These are phyloP conservation scores for Colletotrichum kahawae DNA, from an alignment of 2,329 filamentous ascomycete species.

Conservation along the genomic window DNA sequence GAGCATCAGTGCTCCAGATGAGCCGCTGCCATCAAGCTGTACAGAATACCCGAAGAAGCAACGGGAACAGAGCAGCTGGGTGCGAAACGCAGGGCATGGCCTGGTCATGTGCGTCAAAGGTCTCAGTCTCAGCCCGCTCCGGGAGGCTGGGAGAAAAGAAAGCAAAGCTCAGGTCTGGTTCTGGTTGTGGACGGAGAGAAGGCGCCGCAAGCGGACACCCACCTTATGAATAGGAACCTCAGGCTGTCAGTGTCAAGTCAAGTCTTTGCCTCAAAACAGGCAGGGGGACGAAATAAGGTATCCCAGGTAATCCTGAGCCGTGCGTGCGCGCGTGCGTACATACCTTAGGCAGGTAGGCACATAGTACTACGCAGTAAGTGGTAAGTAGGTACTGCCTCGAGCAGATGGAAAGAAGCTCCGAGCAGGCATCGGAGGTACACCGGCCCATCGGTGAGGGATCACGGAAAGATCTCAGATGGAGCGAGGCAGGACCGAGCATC, in stretches of 20 bases:
- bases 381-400: not conserved
- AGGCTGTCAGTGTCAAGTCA: not conserved
- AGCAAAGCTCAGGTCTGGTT: not conserved
- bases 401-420: not conserved
- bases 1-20: not conserved
- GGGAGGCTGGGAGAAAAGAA: not conserved
- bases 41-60: constrained; percentile 1
- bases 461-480: not conserved
- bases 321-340: not conserved
- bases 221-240: not conserved
- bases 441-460: not conserved
- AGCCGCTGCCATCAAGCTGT: not conserved
- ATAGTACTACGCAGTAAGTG: no score
- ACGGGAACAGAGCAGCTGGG: not conserved
- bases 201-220: not conserved
- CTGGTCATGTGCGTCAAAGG: not conserved
- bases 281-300: not conserved
- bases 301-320: not conserved
- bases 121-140: constrained; percentile 1
- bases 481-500: not conserved
- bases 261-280: not conserved
- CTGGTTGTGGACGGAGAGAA: not conserved
- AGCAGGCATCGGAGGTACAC: not conserved
- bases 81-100: not conserved
- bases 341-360: not conserved